Conservation (phyloP, 441 rosid genomes). For the Biscutella laevigata region DNA sequence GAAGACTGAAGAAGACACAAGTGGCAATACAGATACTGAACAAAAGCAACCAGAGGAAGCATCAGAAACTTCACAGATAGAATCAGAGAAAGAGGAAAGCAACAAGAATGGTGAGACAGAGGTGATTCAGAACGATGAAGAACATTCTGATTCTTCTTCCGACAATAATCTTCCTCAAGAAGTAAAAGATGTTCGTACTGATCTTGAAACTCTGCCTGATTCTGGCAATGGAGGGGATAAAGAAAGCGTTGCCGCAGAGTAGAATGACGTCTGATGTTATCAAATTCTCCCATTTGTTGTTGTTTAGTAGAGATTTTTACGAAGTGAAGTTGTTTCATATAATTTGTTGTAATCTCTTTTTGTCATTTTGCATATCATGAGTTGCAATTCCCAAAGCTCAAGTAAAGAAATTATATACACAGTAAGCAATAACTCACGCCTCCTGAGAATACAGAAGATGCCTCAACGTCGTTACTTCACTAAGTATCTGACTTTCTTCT, state of each 20-base stretch:
- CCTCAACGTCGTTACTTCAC: slow-evolving; percentile 16
- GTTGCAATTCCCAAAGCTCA: no score
- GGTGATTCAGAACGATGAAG: slow-evolving; percentile 29
- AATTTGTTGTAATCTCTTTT: no score
- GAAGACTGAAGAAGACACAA: slow-evolving; percentile 17
- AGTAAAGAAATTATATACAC: no score
- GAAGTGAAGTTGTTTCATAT: no score
- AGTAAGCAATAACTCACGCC: no score
- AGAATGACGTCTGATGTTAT: no score
- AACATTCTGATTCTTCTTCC: slow-evolving; percentile 24
- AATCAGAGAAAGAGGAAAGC: slow-evolving; percentile 28
- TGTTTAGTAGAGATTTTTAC: no score
- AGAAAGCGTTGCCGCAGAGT: slow-evolving; percentile 54
- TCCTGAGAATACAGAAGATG: no score
- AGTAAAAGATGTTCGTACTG: slow-evolving; percentile 49
- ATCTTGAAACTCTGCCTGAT: slow-evolving; percentile 59
- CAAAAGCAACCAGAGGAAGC: slow-evolving; percentile 13
- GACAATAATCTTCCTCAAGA: slow-evolving; percentile 44
- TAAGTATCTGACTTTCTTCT: not conserved
- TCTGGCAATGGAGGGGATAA: slow-evolving; percentile 35
- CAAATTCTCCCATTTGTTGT: no score
- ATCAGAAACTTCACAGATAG: no score
- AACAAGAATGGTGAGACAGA: slow-evolving; percentile 30
- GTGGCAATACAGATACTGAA: slow-evolving; percentile 2
- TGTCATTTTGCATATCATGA: no score